Conservation (phyloP, 31 red algal species). For the Odonthalia washingtoniensis region DNA sequence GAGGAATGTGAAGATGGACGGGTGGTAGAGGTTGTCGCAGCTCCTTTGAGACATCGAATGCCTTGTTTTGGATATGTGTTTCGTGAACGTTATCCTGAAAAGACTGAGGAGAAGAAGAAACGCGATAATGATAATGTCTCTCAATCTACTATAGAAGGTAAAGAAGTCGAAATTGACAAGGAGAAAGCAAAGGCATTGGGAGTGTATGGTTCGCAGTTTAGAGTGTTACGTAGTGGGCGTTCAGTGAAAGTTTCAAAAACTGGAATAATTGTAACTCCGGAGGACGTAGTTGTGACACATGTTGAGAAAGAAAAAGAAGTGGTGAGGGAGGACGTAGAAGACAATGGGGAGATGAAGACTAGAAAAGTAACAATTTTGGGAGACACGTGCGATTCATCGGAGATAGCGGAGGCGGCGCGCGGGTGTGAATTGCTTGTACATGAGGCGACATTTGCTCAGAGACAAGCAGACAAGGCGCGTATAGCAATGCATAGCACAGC, state of each 20-base stretch:
- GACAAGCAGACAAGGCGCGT: slow-evolving; percentile 60
- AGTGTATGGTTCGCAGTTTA: slow-evolving; percentile 79
- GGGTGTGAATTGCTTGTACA: slow-evolving; percentile 80
- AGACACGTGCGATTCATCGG: slow-evolving; percentile 77
- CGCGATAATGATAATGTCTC: not conserved
- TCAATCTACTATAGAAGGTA: not conserved
- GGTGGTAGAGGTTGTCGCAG: slow-evolving; percentile 60
- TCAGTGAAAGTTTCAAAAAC: slow-evolving; percentile 70
- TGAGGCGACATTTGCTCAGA: slow-evolving; percentile 83
- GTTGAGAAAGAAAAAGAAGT: not conserved
- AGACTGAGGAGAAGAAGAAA: not conserved
- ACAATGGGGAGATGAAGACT: not conserved
- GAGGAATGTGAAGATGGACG: slow-evolving; percentile 55
- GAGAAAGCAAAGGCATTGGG: slow-evolving; percentile 76
- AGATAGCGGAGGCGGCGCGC: slow-evolving; percentile 61
- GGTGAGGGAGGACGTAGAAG: not conserved
- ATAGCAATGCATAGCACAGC: slow-evolving; percentile 84
- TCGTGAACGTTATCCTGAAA: slow-evolving; percentile 21
- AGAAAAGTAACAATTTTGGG: slow-evolving; percentile 88
- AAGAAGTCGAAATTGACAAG: slow-evolving; percentile 63
- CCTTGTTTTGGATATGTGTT: slow-evolving; percentile 92
- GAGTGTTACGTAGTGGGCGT: slow-evolving; percentile 65
- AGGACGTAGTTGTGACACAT: slow-evolving; percentile 45
- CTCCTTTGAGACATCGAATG: slow-evolving; percentile 81
- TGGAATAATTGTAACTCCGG: slow-evolving; percentile 51